Evolutionary conservation across 805 yeast genomes (phyloP), one percentile per base, ranked within the genome.

Genomic region (Myxozyma lipomycoides): DNA sequence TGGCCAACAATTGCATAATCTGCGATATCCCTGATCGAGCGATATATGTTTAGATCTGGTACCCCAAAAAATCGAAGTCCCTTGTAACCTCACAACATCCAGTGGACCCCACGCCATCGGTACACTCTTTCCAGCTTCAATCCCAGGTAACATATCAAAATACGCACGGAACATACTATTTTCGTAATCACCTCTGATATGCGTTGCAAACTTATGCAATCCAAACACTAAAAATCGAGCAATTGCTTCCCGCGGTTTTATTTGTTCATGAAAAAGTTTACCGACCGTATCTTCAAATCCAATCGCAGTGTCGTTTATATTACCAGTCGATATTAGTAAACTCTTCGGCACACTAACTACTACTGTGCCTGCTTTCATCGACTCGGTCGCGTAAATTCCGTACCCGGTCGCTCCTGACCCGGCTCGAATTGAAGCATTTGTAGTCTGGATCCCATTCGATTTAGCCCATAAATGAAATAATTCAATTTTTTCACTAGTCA

Each of bases 41-140:
- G 17, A 26, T 6, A 34, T 34, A 39, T 19, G 18, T 32, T 51
- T 55, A 17, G 59, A 42, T 10, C 9, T 26, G 4, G 47, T 44
- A 18, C 56, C 58, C 5, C 5, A 22, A 35, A 40, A 49, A 19
- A 55, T 30, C 36, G 58, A 52, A 21, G 55, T 52, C 12, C 55
- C 58, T 1, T 17, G 18, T 12, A 43, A 22, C 26, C 38, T 19
- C 19, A 21, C 42, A 10, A 41, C 15, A 18, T 32, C 38, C 21
- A 25, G 44, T 18, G 32, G 48, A 7, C 44, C 41, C 59, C 59
- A 55, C 21, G 41, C 43, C 17, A 39, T 39, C 32, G 58, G 58
- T 35, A 55, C 45, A 19, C 19, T 12, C 12, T 17, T 6, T 1
- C 24, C 4, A 28, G 19, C 22, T 18, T 24, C 18, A 15, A 3